Evolutionary conservation across 164 flowering plant species (phyloP), one percentile per base, ranked within the genome.

Genomic region (Piper longum): DNA sequence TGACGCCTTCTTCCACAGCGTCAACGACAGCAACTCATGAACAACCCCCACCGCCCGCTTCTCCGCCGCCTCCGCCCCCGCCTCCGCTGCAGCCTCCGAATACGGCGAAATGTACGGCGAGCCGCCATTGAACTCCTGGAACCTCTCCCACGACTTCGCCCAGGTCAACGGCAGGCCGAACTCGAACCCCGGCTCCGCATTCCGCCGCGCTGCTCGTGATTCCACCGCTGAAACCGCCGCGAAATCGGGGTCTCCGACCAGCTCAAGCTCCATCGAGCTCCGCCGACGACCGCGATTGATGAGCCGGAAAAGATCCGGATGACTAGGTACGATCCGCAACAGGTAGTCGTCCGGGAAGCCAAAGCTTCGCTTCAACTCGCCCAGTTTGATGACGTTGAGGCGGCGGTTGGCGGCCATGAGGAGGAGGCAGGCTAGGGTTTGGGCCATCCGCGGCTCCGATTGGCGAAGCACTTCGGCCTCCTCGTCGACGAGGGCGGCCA

Each of bases 291-390:
- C 68, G 56, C 77, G 63, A 69, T 82, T 90, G 41, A 88, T 81
- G 70, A 90, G 51, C 43, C 82, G 74, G 74, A 90, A 93, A 74
- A 79, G 57, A 39, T 88, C 87, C 0, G 88, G 76, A 57, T 88
- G 76, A 60, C 87, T 93, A 0, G 99, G 85, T 39, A 87, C 65
- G 67, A 90, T 73, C 69, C 97, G 75, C 61, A 90, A 63, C 65
- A 93, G 56, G 70, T 85, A 95, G 74, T 95, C 99, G 74, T 95
- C 97, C 0, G 97, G 88, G 62, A 95, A 78, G 2, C 99, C 99
- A 52, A 86, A 83, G 70, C 72, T 83, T 57, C 91, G 72, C 78
- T 81, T 88, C 65, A 93, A 42, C 60, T 84, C 97, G 73, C 79
- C 84, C 14, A 93, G 66, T 62, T 93, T 93, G 54, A 82, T 43